Evolutionary conservation across 2,329 filamentous ascomycete genomes (phyloP).

Genomic region (Penicillium occitanis): DNA sequence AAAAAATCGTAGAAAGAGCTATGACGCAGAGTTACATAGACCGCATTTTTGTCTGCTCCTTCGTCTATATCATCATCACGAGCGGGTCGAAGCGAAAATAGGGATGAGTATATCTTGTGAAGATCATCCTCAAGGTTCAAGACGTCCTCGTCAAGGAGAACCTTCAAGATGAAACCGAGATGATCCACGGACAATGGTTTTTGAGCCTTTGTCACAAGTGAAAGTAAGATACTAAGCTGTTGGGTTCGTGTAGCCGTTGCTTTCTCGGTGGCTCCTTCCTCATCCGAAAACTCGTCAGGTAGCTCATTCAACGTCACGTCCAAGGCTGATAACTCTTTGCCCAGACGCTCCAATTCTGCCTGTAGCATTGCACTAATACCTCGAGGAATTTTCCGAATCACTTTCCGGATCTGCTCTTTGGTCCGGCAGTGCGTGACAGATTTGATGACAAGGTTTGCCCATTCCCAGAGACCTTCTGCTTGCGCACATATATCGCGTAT

Average conservation of each 20-base stretch:
- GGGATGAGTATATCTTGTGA: background rate
- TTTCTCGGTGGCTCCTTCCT: background rate
- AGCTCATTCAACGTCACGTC: background rate
- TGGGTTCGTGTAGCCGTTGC: background rate
- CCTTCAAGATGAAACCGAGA: background rate
- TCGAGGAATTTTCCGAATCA: background rate
- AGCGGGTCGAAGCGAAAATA: background rate
- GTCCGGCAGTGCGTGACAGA: background rate
- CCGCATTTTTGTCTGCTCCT: background rate
- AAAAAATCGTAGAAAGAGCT: background rate
- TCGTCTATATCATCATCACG: background rate
- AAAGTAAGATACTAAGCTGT: background rate
- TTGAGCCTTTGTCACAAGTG: background rate
- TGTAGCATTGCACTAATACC: background rate
- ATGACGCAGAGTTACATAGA: background rate
- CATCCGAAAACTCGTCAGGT: background rate
- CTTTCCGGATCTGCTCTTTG: background rate
- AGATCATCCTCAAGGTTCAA: background rate
- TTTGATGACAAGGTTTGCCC: constrained; percentile 2
- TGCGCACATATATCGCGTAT: background rate
- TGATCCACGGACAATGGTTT: background rate
- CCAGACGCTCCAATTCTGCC: background rate
- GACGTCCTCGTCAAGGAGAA: background rate
- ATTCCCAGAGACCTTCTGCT: background rate
- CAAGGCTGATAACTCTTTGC: background rate